A percentile compares a stretch with the other conserved stretches of the same genome.
phyloP scores from a whole-genome alignment of 345 rosid genomes.

The Turritis glabra region DNA sequence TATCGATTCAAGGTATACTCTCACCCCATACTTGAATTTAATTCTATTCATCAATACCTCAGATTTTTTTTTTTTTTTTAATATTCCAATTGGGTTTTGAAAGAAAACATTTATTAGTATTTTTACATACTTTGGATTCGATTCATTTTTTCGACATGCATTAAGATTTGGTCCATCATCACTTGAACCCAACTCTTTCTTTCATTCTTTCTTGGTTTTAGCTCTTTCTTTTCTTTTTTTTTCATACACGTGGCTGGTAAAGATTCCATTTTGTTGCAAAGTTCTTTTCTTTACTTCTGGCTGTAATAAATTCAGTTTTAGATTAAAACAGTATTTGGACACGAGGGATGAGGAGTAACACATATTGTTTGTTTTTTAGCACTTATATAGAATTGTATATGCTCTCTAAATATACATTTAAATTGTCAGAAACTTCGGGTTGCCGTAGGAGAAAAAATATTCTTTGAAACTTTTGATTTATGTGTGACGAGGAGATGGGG shows the following conservation, averaged over 20 bases:
- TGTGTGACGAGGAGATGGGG: conserved; percentile 34
- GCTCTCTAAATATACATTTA: background rate
- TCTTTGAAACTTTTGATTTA: conserved; percentile 23
- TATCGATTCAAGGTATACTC: background rate
- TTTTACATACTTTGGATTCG: background rate
- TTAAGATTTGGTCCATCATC: conserved; percentile 11
- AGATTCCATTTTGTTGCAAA: conserved; percentile 22
- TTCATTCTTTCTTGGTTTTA: conserved; percentile 5
- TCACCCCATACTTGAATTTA: conserved; percentile 10
- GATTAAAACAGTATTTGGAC: background rate
- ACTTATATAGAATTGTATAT: conserved; percentile 1
- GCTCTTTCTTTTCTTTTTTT: background rate
- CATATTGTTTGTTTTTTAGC: conserved; percentile 10
- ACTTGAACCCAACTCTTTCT: conserved; percentile 2
- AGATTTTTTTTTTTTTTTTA: background rate
- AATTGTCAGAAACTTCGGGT: conserved; percentile 34
- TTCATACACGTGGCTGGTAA: conserved; percentile 21
- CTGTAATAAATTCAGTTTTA: conserved; percentile 20
- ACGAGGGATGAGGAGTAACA: conserved; percentile 20
- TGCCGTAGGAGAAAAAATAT: conserved; percentile 7
- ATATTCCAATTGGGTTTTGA: background rate
- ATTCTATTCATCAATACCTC: background rate
- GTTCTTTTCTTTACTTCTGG: conserved; percentile 13
- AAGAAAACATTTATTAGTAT: background rate
- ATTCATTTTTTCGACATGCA: conserved; percentile 17